These are phyloP conservation scores for Patellifolia procumbens DNA, from an alignment of 179 eudicot species.

Conservation along the genomic window DNA sequence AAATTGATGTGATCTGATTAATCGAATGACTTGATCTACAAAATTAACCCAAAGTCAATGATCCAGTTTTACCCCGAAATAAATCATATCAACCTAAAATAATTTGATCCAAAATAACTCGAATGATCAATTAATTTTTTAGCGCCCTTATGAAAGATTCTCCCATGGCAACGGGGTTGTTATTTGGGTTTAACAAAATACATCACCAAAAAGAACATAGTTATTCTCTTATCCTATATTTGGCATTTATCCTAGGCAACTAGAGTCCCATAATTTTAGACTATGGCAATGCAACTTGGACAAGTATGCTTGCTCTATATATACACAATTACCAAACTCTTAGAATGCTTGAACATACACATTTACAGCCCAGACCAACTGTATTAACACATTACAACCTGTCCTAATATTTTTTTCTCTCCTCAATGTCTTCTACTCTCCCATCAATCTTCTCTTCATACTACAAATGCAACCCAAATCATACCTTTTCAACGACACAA, in stretches of 20 bases:
- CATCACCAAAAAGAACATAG: neutral
- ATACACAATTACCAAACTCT: neutral
- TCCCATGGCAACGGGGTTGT: too few relatives aligned
- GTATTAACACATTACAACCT: neutral
- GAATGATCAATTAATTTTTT: too few relatives aligned
- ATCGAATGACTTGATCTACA: too few relatives aligned
- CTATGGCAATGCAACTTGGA: constrained; percentile 22
- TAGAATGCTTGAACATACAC: constrained; percentile 6
- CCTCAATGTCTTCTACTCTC: constrained; percentile 24
- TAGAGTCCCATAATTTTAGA: neutral
- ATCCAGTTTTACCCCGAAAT: too few relatives aligned
- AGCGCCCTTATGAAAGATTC: too few relatives aligned
- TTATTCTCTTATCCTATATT: constrained; percentile 15
- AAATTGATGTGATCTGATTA: too few relatives aligned
- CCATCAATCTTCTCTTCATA: constrained; percentile 6
- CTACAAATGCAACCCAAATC: neutral
- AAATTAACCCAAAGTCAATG: too few relatives aligned
- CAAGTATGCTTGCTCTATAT: neutral
- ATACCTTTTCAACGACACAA: neutral
- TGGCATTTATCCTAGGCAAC: constrained; percentile 7
- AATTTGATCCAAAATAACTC: too few relatives aligned
- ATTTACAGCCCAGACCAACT: constrained; percentile 15
- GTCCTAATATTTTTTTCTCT: neutral
- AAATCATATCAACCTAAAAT: too few relatives aligned
- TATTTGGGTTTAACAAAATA: neutral